Conservation (phyloP, 805 yeast species). For the Pichia gijzeniarum region DNA sequence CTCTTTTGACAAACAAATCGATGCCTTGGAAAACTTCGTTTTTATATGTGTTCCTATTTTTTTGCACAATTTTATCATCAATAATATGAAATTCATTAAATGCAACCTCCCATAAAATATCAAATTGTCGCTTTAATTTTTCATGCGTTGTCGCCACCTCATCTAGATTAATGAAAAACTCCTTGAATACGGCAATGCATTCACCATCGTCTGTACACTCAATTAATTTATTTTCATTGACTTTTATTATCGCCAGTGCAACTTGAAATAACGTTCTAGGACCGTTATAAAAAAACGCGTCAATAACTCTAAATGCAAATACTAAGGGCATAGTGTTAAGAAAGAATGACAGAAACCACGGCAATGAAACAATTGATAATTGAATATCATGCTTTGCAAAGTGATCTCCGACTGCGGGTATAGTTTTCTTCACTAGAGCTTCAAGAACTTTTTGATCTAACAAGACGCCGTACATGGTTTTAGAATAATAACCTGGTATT, state of each 20-base stretch:
- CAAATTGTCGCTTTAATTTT: constrained; percentile 73
- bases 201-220: constrained; percentile 86
- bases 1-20: constrained; percentile 84
- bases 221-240: constrained; percentile 80
- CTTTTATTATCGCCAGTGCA: constrained; percentile 80
- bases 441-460: constrained; percentile 93
- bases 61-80: constrained; percentile 65
- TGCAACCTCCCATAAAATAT: constrained; percentile 83
- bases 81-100: constrained; percentile 83
- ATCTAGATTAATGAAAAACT: constrained; percentile 71
- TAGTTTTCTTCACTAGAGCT: constrained; percentile 76
- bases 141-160: constrained; percentile 59
- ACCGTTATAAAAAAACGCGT: constrained; percentile 85
- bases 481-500: constrained; percentile 94
- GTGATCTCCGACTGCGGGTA: constrained; percentile 87
- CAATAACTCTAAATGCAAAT: constrained; percentile 86
- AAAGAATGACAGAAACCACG: constrained; percentile 92
- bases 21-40: constrained; percentile 78
- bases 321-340: constrained; percentile 92
- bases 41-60: constrained; percentile 64
- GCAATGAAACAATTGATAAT: constrained; percentile 84
- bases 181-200: constrained; percentile 78
- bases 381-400: constrained; percentile 77
- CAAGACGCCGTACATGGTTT: constrained; percentile 95
- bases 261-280: constrained; percentile 86